phyloP scores from a whole-genome alignment of 1,284 basidiomycete species.

The Athelia psychrophila region DNA sequence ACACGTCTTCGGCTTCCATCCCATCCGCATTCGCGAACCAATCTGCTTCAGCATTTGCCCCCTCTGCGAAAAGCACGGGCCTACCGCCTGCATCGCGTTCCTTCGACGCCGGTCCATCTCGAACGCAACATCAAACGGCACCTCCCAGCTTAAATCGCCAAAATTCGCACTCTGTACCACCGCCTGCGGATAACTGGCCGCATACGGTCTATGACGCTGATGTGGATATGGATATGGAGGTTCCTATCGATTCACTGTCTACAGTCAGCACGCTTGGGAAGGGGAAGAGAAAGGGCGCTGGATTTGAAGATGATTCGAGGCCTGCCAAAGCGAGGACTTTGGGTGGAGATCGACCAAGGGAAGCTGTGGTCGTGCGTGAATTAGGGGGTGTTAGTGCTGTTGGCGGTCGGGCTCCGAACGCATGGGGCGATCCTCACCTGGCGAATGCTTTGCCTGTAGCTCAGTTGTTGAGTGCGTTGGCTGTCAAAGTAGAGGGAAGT shows the following conservation, averaged over 20 bases:
- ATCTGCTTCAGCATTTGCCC: background rate
- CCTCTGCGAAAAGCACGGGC: background rate
- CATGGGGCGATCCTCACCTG: conserved; percentile 5
- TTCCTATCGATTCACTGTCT: conserved; percentile 50
- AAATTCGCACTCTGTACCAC: background rate
- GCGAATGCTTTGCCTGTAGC: conserved; percentile 39
- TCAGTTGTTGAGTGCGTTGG: conserved; percentile 57
- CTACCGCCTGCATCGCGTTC: background rate
- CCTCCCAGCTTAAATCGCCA: conserved; percentile 4
- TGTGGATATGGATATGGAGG: conserved; percentile 45
- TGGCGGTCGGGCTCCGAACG: conserved; percentile 12
- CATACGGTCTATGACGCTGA: conserved; percentile 12
- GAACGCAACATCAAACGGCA: conserved; percentile 3
- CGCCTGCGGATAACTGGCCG: background rate
- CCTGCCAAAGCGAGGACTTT: conserved; percentile 46
- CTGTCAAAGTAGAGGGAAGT: conserved; percentile 55
- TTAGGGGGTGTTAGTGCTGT: conserved; percentile 31
- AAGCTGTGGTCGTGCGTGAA: conserved; percentile 48
- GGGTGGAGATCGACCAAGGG: conserved; percentile 65
- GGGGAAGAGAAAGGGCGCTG: conserved; percentile 9
- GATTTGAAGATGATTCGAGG: conserved; percentile 4
- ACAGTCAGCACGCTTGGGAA: conserved; percentile 12
- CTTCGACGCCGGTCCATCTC: background rate
- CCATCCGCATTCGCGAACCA: conserved; percentile 32
- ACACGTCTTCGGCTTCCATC: conserved; percentile 23